Evolutionary conservation across 176 grass and related monocot species (phyloP).

Genomic region (Echinochloa phyllopogon): DNA sequence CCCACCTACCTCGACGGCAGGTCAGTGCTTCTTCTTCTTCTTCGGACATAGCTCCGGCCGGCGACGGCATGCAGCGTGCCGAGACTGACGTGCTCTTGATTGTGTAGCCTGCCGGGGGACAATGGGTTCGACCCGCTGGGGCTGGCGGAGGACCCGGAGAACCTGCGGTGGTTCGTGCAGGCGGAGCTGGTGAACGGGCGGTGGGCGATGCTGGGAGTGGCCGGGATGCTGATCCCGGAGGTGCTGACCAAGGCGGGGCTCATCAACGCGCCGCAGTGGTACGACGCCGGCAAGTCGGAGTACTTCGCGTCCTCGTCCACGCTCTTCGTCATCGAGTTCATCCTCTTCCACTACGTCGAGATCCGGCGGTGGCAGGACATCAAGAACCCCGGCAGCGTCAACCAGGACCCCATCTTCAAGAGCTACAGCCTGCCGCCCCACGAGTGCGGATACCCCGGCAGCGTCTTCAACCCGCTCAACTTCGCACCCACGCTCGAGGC

Average conservation of each 20-base stretch:
- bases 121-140: slow-evolving; percentile 81
- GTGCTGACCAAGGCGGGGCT: slow-evolving; percentile 73
- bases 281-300: slow-evolving; percentile 80
- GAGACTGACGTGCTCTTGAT: not conserved
- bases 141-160: slow-evolving; percentile 86
- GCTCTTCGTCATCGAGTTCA: slow-evolving; percentile 86
- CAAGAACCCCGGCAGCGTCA: slow-evolving; percentile 79
- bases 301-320: slow-evolving; percentile 87
- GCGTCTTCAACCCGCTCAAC: slow-evolving; percentile 85
- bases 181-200: slow-evolving; percentile 85
- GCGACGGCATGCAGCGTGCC: not conserved
- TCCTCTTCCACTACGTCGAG: slow-evolving; percentile 87
- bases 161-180: slow-evolving; percentile 89
- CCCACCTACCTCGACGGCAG: slow-evolving; percentile 75
- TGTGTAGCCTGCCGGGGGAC: slow-evolving; percentile 63
- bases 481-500: slow-evolving; percentile 66
- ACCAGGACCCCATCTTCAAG: slow-evolving; percentile 95
- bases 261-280: slow-evolving; percentile 75
- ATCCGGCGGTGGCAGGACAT: slow-evolving; percentile 90
- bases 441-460: slow-evolving; percentile 63
- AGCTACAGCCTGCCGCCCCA: slow-evolving; percentile 73
- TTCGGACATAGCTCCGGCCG: not conserved
- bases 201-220: slow-evolving; percentile 94
- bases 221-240: slow-evolving; percentile 87
- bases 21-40: not conserved